These are phyloP conservation scores for Solanum appendiculatum DNA, from an alignment of 257 asterid genomes.

Conservation along the genomic window DNA sequence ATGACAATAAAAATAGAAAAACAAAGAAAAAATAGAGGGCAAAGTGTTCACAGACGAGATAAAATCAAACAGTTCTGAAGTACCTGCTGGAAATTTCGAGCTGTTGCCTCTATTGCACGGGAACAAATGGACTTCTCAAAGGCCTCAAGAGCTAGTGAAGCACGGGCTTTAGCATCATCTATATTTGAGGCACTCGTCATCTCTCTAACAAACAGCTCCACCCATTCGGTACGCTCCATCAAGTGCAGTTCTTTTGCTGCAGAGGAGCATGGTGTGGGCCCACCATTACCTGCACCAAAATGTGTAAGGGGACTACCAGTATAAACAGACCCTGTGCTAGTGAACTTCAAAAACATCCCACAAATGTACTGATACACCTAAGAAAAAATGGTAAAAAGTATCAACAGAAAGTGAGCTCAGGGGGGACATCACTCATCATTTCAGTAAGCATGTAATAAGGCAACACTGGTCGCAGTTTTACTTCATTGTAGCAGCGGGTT, in stretches of 20 bases:
- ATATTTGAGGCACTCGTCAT: slow-evolving; percentile 33
- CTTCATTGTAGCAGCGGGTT: not conserved
- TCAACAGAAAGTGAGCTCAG: not conserved
- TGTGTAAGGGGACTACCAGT: slow-evolving; percentile 11
- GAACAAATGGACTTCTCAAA: slow-evolving; percentile 30
- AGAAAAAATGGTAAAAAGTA: not conserved
- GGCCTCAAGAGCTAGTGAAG: slow-evolving; percentile 32
- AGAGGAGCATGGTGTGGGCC: slow-evolving; percentile 14
- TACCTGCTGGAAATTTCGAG: slow-evolving; percentile 63
- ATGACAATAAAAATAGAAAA: not conserved
- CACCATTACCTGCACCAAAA: slow-evolving; percentile 26
- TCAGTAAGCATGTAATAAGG: not conserved
- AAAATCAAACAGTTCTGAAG: not conserved
- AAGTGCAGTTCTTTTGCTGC: slow-evolving; percentile 4
- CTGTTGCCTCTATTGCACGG: slow-evolving; percentile 45
- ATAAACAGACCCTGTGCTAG: not conserved
- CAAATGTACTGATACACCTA: not conserved
- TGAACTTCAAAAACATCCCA: not conserved
- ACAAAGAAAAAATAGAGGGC: not conserved
- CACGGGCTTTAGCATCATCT: slow-evolving; percentile 43
- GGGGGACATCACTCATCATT: not conserved
- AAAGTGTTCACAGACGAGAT: not conserved
- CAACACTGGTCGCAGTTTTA: not conserved
- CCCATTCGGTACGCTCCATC: slow-evolving; percentile 27
- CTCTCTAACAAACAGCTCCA: slow-evolving; percentile 37